phyloP scores from a whole-genome alignment of 1,139 yeast genomes.

The Nadsonia commutata region DNA sequence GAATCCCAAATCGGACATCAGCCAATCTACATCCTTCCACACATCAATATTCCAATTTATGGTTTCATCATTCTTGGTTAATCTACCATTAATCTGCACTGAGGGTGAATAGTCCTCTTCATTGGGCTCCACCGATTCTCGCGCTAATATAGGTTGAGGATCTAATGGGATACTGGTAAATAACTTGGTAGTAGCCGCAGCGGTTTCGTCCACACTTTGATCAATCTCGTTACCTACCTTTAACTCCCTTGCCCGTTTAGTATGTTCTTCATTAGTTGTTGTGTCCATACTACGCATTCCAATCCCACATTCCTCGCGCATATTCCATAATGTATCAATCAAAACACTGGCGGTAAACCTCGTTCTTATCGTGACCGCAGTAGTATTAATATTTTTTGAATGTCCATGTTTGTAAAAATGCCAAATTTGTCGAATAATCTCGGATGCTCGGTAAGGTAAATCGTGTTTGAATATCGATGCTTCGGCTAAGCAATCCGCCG shows the following conservation, averaged over 20 bases:
- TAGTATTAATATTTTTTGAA: slow-evolving; percentile 12
- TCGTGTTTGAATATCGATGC: slow-evolving; percentile 86
- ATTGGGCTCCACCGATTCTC: not conserved
- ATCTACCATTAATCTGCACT: slow-evolving; percentile 2
- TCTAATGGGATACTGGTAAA: slow-evolving; percentile 5
- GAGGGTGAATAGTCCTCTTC: slow-evolving; percentile 2
- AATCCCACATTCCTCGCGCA: slow-evolving; percentile 69
- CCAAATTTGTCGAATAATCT: slow-evolving; percentile 92
- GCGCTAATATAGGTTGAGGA: slow-evolving; percentile 4
- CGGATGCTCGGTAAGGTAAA: slow-evolving; percentile 83
- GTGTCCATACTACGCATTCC: slow-evolving; percentile 32
- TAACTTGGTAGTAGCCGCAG: slow-evolving; percentile 1
- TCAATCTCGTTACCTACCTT: not conserved
- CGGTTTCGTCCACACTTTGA: slow-evolving; percentile 1
- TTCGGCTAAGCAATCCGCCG: slow-evolving; percentile 53
- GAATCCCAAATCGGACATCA: slow-evolving; percentile 92
- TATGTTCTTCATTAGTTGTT: slow-evolving; percentile 1
- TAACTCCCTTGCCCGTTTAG: too few species aligned
- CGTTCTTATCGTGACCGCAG: slow-evolving; percentile 43
- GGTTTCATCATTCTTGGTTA: slow-evolving; percentile 4
- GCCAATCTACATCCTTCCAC: slow-evolving; percentile 82
- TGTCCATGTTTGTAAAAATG: slow-evolving; percentile 41
- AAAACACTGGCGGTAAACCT: slow-evolving; percentile 88
- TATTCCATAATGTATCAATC: slow-evolving; percentile 73
- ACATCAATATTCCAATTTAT: slow-evolving; percentile 48